Conservation (phyloP, 257 asterid genomes). For the Jasminum sambac region DNA sequence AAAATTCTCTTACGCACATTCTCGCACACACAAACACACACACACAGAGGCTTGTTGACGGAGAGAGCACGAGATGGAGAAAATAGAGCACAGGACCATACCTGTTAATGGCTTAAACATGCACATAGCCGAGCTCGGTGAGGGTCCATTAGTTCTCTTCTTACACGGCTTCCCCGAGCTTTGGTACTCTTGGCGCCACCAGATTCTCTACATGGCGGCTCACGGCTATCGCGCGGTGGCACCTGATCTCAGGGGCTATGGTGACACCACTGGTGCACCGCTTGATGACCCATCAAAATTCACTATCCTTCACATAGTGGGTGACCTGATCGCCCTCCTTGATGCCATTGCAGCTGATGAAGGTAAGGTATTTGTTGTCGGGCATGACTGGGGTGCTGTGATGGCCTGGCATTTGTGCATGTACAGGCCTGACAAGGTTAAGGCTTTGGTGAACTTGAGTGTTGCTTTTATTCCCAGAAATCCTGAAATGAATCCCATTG, state of each 20-base stretch:
- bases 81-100: constrained; percentile 50
- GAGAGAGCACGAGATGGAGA: constrained; percentile 43
- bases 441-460: constrained; percentile 55
- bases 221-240: constrained; percentile 69
- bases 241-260: constrained; percentile 75
- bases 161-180: constrained; percentile 80
- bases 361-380: constrained; percentile 70
- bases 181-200: constrained; percentile 94
- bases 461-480: constrained; percentile 47
- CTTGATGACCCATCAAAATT: constrained; percentile 53
- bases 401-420: constrained; percentile 67
- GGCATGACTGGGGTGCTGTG: constrained; percentile 79
- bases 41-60: neutral
- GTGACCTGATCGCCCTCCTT: constrained; percentile 59
- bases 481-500: constrained; percentile 33
- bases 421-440: constrained; percentile 63
- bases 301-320: constrained; percentile 54
- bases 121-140: constrained; percentile 72
- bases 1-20: neutral
- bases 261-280: constrained; percentile 70
- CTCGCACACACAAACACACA: neutral
- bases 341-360: constrained; percentile 49
- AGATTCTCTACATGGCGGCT: constrained; percentile 58
- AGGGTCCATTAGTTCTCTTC: constrained; percentile 76
- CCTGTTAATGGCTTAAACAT: constrained; percentile 54